These are phyloP conservation scores for Acorus calamus DNA, from an alignment of 106 monocot species.

Conservation along the genomic window DNA sequence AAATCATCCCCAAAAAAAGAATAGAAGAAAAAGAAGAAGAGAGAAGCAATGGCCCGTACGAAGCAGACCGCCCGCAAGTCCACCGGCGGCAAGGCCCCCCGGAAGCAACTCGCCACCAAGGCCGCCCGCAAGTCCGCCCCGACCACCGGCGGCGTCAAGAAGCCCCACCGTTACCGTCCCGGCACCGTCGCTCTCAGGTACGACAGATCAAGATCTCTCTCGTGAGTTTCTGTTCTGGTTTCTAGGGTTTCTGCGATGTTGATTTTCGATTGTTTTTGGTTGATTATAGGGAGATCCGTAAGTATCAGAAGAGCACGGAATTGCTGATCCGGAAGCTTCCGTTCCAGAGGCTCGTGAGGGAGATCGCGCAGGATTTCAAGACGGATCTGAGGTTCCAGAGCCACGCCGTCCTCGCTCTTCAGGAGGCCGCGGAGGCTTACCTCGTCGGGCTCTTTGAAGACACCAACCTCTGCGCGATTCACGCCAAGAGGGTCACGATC, in stretches of 20 bases:
- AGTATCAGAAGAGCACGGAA: too few species aligned
- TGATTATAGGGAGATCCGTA: too few species aligned
- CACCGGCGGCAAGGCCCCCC: slow-evolving; percentile 4
- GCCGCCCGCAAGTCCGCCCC: background rate
- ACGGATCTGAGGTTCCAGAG: too few species aligned
- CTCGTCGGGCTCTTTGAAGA: slow-evolving; percentile 4
- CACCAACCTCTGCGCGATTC: slow-evolving; percentile 3
- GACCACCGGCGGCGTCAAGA: too few species aligned
- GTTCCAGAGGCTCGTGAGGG: background rate
- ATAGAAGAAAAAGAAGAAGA: background rate
- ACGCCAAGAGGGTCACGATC: slow-evolving; percentile 4
- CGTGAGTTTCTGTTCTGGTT: too few species aligned
- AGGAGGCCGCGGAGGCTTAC: slow-evolving; percentile 4
- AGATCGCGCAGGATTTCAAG: too few species aligned
- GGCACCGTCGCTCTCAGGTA: too few species aligned
- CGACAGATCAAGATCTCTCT: too few species aligned
- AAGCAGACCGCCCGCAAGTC: slow-evolving; percentile 7
- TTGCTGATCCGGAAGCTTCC: background rate
- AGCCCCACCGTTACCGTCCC: too few species aligned
- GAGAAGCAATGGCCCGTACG: background rate
- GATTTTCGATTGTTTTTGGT: too few species aligned
- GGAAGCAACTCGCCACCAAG: slow-evolving; percentile 9
- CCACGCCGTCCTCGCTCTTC: background rate
- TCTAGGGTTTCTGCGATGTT: too few species aligned
- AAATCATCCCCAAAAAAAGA: too few species aligned